Base-by-base conservation (phyloP, 306 rosid species). In the Prunus mira region DNA sequence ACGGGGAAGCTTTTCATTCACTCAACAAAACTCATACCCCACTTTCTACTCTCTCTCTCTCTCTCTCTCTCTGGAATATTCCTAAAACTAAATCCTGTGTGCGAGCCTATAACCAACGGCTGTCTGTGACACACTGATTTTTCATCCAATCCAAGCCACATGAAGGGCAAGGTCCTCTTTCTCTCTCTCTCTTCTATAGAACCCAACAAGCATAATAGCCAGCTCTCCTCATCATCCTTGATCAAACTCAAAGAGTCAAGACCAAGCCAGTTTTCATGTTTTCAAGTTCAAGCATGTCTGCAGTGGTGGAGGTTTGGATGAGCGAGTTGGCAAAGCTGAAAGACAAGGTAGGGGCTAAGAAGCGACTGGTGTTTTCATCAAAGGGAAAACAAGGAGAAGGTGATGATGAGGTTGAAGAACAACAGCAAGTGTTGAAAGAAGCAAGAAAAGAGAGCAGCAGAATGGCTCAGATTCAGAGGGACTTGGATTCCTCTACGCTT, bases 271-370 rank as follows among this genome's bases (percentile, higher is more conserved):
- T 3, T 55, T 55, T 55, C 25, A 9, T 1, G 12, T 3, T 18
- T 55, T 28, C 30, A 20, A 72, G 5, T 54, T 4, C 38, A 32
- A 32, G 7, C 6, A 93, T 94, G 97, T 76, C 97, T 70, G 91
- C 93, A 9, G 55, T 80, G 81, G 83, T 91, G 22, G 89, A 90
- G 20, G 80, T 65, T 20, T 95, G 97, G 92, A 83, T 81, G 85
- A 89, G 73, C 62, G 90, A 92, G 93, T 80, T 95, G 0, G 78
- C 88, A 50, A 92, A 89, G 86, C 79, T 92, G 0, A 73, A 79
- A 73, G 87, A 87, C 54, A 93, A 82, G 75, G 84, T 91, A 14
- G 74, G 73, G 49, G 68, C 85, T 8, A 70, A 12, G 54, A 86
- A 79, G 67, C 80, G 68, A 27, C 10, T 77, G 27, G 11, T 69